Conservation (phyloP, 2,329 filamentous ascomycete species). For the Orbilia ellipsospora region DNA sequence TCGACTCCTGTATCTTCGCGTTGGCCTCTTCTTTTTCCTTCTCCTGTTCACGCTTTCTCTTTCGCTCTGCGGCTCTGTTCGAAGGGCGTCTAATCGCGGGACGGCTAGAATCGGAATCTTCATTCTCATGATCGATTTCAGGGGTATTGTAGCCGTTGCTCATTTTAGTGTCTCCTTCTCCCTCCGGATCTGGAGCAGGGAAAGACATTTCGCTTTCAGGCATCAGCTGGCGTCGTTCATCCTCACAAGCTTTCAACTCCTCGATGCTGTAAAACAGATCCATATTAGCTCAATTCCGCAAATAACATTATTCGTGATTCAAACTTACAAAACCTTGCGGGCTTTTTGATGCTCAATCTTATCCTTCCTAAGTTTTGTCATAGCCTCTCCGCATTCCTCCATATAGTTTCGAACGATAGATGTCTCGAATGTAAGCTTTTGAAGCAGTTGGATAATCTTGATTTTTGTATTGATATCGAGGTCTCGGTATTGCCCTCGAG, state of each 20-base stretch:
- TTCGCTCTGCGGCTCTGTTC: constrained; percentile 77
- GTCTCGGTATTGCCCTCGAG: constrained; percentile 75
- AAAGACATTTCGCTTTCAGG: constrained; percentile 78
- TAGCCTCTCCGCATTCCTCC: constrained; percentile 89
- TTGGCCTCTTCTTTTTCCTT: constrained; percentile 71
- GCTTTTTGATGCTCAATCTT: constrained; percentile 92
- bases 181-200: constrained; percentile 69
- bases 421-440: constrained; percentile 85
- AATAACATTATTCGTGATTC: not conserved
- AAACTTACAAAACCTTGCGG: constrained; percentile 71
- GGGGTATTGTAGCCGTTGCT: constrained; percentile 62
- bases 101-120: constrained; percentile 71
- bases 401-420: constrained; percentile 87
- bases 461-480: constrained; percentile 87
- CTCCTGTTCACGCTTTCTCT: constrained; percentile 80
- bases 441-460: constrained; percentile 82
- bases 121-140: constrained; percentile 73
- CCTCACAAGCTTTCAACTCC: constrained; percentile 76
- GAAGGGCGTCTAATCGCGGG: constrained; percentile 72
- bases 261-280: constrained; percentile 69
- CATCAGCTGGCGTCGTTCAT: constrained; percentile 77
- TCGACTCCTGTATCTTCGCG: constrained; percentile 77
- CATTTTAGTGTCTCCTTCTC: constrained; percentile 69
- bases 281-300: constrained; percentile 34
- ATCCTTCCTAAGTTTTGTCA: constrained; percentile 94